Base-by-base conservation (phyloP, 129 eudicot species). In the Flaveria robusta region DNA sequence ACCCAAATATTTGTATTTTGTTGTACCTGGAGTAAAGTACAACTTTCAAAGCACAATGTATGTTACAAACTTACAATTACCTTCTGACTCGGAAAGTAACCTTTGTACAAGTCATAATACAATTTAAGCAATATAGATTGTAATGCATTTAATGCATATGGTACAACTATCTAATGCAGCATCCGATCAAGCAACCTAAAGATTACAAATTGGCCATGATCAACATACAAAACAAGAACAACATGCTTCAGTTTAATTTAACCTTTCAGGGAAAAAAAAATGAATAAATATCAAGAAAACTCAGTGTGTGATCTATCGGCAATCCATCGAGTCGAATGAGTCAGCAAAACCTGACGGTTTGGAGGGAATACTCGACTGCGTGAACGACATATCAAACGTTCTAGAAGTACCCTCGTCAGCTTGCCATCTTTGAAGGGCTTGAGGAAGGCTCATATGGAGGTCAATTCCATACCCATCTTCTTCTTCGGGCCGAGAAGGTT, bases 351-450 rank as follows among this genome's bases (percentile, higher is more conserved):
- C 98, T 0, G 91, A 79, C 26, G 97, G 97, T 42, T 86, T 90
- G 1, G 96, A 83, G 22, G 94, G 98, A 49, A 92, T 90, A 54
- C 96, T 90, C 9, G 93, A 85, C 14, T 85, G 87, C 0, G 90
- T 79, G 66, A 68, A 83, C 9, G 94, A 86, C 56, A 89, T n/a
- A 67, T 88, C 93, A 16, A 85, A 82, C 83, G 84, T 88, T 46
- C 90, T 81, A 19, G 95, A 93, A 67, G 98, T 88, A 20, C 96
- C 98, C 84, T 93, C 98, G 49, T 86, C 86, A 7, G 95, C 86
- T 88, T 93, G 98, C 98, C 98, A 93, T 79, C 96, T 83, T n/a
- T 81, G 91, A 68, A 93, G 88, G 74, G 88, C 95, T 78, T 93
- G 92, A 14, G 98, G 96, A 42, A 90, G 92, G 79, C 92, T 90